Base-by-base conservation (phyloP, 371 early-diverging fungal genomes). In the Mycotypha africana region DNA sequence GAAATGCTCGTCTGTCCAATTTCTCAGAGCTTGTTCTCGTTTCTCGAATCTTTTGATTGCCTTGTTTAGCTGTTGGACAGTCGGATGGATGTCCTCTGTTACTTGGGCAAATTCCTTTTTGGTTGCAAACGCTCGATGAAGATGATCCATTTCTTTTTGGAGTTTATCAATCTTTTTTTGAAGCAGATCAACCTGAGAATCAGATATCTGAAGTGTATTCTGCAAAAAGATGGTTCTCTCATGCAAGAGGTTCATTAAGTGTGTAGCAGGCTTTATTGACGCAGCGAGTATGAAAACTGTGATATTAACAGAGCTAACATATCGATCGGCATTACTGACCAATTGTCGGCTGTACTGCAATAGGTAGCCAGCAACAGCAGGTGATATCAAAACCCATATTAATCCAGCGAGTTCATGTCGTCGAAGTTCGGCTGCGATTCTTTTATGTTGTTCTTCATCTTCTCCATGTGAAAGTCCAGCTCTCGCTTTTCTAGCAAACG, bases 211-310 rank as follows among this genome's bases (percentile, higher is more conserved):
- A 12, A 73, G 57, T 45, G 74, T 68, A 26, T 59, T 66, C 45
- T 84, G 81, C 19, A 84, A 48, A 28, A 72, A 63, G 12, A 74
- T 25, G 0, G 82, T 78, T 12, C 81, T 57, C 41, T 76, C 67
- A 41, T 69, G 67, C 6, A 81, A 47, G 6, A 81, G 55, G 24
- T 62, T 51, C 48, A 72, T 47, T 19, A 74, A 53, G 46, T 79
- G 79, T 12, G 63, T 63, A 11, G 75, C 41, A 0, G 84, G 84
- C 36, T 74, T 66, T 31, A 84, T 70, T 14, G 69, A 66, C 1
- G 82, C 80, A 12, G 78, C 81, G 31, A 84, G 52, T 20, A 81
- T 67, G 46, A 81, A 84, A 7, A 84, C 65, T 15, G 68, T 56
- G 30, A 81, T 67, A 49, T 84, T 80, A 37, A 80, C 71, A 23